Conservation (phyloP, 2,329 filamentous ascomycete species). For the Trichoderma aggressivum region DNA sequence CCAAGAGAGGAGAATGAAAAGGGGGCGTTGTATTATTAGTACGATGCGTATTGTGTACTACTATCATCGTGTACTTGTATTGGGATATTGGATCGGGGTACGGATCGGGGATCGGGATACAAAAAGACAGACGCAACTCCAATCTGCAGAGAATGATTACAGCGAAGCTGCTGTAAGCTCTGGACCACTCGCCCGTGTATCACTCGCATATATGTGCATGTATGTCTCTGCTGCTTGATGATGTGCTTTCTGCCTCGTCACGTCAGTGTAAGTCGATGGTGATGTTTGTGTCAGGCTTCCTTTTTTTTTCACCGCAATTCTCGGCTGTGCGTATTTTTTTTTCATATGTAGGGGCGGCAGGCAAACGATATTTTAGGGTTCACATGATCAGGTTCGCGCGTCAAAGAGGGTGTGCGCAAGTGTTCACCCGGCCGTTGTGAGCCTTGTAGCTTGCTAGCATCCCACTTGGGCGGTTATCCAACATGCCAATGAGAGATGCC, state of each 20-base stretch:
- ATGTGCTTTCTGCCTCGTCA: not conserved
- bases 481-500: not conserved
- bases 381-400: not conserved
- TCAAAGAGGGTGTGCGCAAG: not conserved
- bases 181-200: not conserved
- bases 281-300: not conserved
- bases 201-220: not conserved
- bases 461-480: not conserved
- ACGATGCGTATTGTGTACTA: not conserved
- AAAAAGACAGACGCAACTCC: slow-evolving; percentile 9
- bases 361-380: not conserved
- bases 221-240: not conserved
- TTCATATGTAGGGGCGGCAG: not conserved
- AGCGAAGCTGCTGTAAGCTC: not conserved
- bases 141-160: slow-evolving; percentile 7
- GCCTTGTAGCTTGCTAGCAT: not conserved
- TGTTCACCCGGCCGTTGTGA: not conserved
- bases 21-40: not conserved
- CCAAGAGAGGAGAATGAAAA: not conserved
- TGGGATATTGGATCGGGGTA: not conserved
- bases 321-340: not conserved
- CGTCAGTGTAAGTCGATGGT: not conserved
- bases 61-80: not conserved
- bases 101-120: not conserved
- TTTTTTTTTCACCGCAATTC: not conserved